Evolutionary conservation across 768 basidiomycete species (phyloP).

Genomic region (Scleroderma citrinum): DNA sequence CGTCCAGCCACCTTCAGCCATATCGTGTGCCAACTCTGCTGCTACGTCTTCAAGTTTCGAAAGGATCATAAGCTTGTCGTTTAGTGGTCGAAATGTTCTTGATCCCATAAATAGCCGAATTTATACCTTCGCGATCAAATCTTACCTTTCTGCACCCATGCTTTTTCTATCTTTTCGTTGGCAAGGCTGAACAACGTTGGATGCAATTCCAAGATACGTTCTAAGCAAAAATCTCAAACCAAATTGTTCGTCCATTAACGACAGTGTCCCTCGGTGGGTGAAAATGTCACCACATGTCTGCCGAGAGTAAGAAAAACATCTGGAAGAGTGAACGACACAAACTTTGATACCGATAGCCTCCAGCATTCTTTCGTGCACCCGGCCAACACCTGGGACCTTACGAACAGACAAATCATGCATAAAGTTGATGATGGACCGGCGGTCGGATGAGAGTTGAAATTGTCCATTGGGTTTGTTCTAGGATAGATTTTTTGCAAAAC

Average conservation of each 20-base stretch:
- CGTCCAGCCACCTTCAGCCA: conserved; percentile 73
- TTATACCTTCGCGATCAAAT: neutral
- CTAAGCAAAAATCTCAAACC: conserved; percentile 70
- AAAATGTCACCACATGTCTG: conserved; percentile 91
- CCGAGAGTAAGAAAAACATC: neutral
- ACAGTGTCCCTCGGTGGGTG: conserved; percentile 62
- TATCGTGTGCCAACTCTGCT: conserved; percentile 73
- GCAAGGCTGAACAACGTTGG: conserved; percentile 72
- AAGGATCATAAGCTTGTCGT: conserved; percentile 60
- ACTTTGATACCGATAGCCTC: conserved; percentile 76
- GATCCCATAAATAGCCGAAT: neutral
- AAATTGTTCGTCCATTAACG: conserved; percentile 84
- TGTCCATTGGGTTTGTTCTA: conserved; percentile 96
- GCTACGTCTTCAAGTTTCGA: conserved; percentile 78
- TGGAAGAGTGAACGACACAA: neutral
- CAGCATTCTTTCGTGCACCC: conserved; percentile 83
- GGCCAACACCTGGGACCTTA: conserved; percentile 84
- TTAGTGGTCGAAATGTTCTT: conserved; percentile 74
- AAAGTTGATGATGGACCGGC: conserved; percentile 60
- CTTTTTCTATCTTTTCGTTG: conserved; percentile 83
- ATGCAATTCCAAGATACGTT: conserved; percentile 81
- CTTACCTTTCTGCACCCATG: conserved; percentile 83
- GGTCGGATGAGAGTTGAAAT: conserved; percentile 66
- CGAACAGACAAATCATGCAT: conserved; percentile 80
- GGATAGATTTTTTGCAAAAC: neutral